Base-by-base conservation (phyloP, 2,329 filamentous ascomycete species). In the Cadophora malorum region DNA sequence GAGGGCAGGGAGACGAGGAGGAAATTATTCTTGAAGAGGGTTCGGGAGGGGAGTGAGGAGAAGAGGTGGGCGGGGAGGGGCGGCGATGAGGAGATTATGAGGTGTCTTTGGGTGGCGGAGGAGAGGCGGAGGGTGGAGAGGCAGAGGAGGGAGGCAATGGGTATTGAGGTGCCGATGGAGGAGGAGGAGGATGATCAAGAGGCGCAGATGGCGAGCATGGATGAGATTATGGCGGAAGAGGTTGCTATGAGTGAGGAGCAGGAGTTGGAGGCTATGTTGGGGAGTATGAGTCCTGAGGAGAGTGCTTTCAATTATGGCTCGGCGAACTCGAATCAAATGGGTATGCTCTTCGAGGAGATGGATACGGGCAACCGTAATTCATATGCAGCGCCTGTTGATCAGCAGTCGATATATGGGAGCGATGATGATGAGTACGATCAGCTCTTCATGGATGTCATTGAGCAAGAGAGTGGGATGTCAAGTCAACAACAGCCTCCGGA, bases 1-100 rank as follows among this genome's bases (percentile, higher is more conserved):
- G 86, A 93, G 76, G 82, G 83, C 0, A 86, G 88, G 65, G 89
- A 92, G 76, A 82, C 85, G 64, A 82, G 92, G 67, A 83, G 91
- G 58, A 85, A 86, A 38, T 81, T 91, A 66, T 95, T 95, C 74
- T 80, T 95, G 68, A 87, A 88, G 75, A 91, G 84, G 63, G 88
- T 91, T 21, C 83, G 87, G 67, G 84, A 88, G 73, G 84, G 86
- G 50, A 81, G 83, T 2, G 87, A 90, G 52, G 86, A 91, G 33
- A 84, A 81, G 73, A 80, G 81, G 25, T 90, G 88, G 84, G 82
- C 86, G 73, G 81, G 84, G 35, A 41, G 56, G 21, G 68, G 65
- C 45, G 87, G 89, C 2, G 88, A 91, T 73, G 87, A 90, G 73
- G 85, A 87, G 75, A 78, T 81, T 67, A 77, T 81, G 76, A 72